Conservation (phyloP, 2,329 filamentous ascomycete genomes). For the Tolypocladium ophioglossoides region DNA sequence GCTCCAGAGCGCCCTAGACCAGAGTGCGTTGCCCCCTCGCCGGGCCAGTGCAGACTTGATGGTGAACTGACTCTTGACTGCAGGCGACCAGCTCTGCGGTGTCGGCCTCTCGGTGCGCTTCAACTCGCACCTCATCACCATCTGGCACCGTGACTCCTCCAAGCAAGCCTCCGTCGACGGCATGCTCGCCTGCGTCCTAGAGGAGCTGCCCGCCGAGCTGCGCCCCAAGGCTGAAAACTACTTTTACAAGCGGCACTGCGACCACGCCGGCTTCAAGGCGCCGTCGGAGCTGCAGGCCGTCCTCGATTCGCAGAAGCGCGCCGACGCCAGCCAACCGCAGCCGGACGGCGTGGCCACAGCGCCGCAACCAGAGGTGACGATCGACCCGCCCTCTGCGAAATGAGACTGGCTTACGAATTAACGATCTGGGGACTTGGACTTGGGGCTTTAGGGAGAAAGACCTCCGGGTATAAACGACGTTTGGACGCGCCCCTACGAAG, state of each 20-base stretch:
- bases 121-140: constrained; percentile 76
- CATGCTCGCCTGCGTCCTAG: constrained; percentile 62
- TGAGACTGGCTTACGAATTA: constrained; percentile 5
- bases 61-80: background rate
- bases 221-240: constrained; percentile 61
- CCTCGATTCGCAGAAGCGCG: constrained; percentile 42
- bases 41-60: background rate
- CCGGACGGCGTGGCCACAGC: constrained; percentile 10
- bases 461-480: background rate
- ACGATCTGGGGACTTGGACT: background rate
- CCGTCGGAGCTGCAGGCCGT: constrained; percentile 48
- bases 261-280: constrained; percentile 72
- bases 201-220: constrained; percentile 62
- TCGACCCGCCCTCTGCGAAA: constrained; percentile 13
- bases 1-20: constrained; percentile 62
- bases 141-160: constrained; percentile 86
- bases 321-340: constrained; percentile 22
- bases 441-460: background rate
- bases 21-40: constrained; percentile 37
- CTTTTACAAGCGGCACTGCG: constrained; percentile 82
- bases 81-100: constrained; percentile 81
- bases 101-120: constrained; percentile 81
- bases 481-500: background rate
- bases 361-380: constrained; percentile 13
- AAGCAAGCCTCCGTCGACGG: constrained; percentile 70